Percentiles rank a stretch among this genome's conserved stretches.
Conservation (phyloP, 768 basidiomycete species). For the Pulveroboletus sp. region DNA sequence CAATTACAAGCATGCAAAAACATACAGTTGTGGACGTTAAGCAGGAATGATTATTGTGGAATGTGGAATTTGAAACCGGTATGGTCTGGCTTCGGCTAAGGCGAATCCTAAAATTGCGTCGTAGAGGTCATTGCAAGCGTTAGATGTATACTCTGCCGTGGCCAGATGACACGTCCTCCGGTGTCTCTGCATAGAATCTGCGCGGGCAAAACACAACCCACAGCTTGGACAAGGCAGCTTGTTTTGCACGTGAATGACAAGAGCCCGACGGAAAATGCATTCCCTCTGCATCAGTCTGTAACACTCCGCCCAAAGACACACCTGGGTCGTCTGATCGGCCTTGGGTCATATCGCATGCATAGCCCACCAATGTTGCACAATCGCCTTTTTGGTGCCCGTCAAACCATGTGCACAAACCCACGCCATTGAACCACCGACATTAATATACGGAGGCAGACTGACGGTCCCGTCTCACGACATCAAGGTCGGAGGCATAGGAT, state of each 20-base stretch:
- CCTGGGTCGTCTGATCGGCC: conserved; percentile 3
- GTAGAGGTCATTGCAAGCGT: neutral
- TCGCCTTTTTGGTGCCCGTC: conserved; percentile 4
- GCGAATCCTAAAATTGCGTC: no score
- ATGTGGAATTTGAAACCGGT: neutral
- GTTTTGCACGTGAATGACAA: conserved; percentile 20
- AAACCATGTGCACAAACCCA: neutral
- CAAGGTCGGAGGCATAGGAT: conserved; percentile 4
- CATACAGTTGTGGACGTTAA: no score
- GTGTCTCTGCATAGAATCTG: conserved; percentile 25
- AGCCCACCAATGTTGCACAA: conserved; percentile 9
- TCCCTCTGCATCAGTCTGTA: conserved; percentile 20
- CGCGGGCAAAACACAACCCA: conserved; percentile 18
- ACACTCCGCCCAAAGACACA: conserved; percentile 20
- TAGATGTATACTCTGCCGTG: neutral
- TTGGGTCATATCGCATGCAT: conserved; percentile 7
- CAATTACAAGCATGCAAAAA: neutral
- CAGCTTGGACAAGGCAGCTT: conserved; percentile 19
- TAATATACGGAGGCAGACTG: neutral
- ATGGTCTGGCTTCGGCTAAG: no score
- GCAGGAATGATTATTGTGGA: no score
- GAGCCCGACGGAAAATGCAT: conserved; percentile 24
- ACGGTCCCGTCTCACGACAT: neutral
- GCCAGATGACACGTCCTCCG: conserved; percentile 5
- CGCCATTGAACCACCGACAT: conserved; percentile 13